These are phyloP conservation scores for Chrysoporthe deuterocubensis DNA, from an alignment of 2,329 filamentous ascomycete species.

Conservation along the genomic window DNA sequence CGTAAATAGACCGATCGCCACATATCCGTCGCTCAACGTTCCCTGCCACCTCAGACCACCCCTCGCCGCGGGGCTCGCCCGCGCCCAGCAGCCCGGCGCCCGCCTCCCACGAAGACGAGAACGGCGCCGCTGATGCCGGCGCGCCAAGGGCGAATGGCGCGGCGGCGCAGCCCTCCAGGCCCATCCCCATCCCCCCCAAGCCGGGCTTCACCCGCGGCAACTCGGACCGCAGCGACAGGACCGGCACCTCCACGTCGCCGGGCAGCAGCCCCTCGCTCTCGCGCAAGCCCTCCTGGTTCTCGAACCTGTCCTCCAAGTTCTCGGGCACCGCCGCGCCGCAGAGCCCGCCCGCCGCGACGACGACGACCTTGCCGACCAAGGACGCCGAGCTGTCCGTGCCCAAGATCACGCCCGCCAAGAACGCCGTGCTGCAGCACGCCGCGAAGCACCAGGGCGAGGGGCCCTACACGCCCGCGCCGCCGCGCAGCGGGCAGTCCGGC, in stretches of 20 bases:
- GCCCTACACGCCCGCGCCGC: slow-evolving; percentile 75
- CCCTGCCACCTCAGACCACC: slow-evolving; percentile 28
- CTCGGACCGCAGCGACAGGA: slow-evolving; percentile 39
- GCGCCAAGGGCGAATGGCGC: slow-evolving; percentile 23
- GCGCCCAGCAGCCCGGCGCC: slow-evolving; percentile 22
- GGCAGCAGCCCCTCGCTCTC: slow-evolving; percentile 43
- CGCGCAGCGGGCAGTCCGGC: slow-evolving; percentile 59
- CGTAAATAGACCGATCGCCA: slow-evolving; percentile 20
- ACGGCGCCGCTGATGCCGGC: slow-evolving; percentile 17
- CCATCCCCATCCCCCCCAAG: slow-evolving; percentile 36
- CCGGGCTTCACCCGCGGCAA: slow-evolving; percentile 38
- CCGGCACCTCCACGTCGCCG: slow-evolving; percentile 33
- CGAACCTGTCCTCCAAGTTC: slow-evolving; percentile 91
- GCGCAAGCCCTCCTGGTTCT: slow-evolving; percentile 86
- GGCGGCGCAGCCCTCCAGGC: slow-evolving; percentile 30
- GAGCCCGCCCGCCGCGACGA: slow-evolving; percentile 37
- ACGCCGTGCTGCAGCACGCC: slow-evolving; percentile 63
- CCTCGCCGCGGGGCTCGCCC: slow-evolving; percentile 30
- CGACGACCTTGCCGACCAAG: slow-evolving; percentile 40
- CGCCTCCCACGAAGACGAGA: slow-evolving; percentile 26
- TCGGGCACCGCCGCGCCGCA: slow-evolving; percentile 40
- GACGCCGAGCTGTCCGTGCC: slow-evolving; percentile 51
- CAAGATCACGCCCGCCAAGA: slow-evolving; percentile 55
- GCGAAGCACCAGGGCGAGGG: slow-evolving; percentile 61
- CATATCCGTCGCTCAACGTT: slow-evolving; percentile 30